A percentile compares a stretch with the other conserved stretches of the same genome.
These are phyloP conservation scores for Xylariomycetidae sp. DNA, from an alignment of 2,329 filamentous ascomycete genomes.

Conservation along the genomic window DNA sequence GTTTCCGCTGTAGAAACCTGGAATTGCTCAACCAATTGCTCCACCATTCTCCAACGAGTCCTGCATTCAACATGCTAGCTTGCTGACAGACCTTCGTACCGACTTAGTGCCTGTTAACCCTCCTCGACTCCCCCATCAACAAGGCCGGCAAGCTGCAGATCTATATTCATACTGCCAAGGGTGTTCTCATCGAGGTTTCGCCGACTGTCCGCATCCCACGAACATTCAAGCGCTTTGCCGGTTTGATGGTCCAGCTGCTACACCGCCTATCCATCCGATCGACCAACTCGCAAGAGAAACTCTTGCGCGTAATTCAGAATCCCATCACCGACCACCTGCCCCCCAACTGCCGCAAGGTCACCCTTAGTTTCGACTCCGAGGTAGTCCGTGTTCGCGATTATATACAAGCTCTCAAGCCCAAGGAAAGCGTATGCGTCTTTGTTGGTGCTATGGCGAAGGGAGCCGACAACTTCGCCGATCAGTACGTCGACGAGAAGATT, in stretches of 20 bases:
- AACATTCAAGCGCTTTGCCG: slow-evolving; percentile 98
- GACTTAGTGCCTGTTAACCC: slow-evolving; percentile 83
- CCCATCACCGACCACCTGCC: slow-evolving; percentile 96
- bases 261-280: slow-evolving; percentile 95
- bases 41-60: slow-evolving; percentile 13
- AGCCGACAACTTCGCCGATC: slow-evolving; percentile 89
- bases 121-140: slow-evolving; percentile 97
- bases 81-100: slow-evolving; percentile 20
- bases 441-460: slow-evolving; percentile 99
- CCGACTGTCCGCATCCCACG: slow-evolving; percentile 96
- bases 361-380: slow-evolving; percentile 86
- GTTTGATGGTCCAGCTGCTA: slow-evolving; percentile 96
- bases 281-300: slow-evolving; percentile 94
- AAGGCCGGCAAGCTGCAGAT: slow-evolving; percentile 97
- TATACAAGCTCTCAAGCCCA: slow-evolving; percentile 68
- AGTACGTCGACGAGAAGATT: slow-evolving; percentile 93
- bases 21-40: too few relatives aligned
- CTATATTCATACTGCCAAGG: slow-evolving; percentile 96
- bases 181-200: slow-evolving; percentile 94
- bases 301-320: slow-evolving; percentile 95
- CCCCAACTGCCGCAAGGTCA: slow-evolving; percentile 96
- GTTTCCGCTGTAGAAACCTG: too few relatives aligned
- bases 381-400: slow-evolving; percentile 88
- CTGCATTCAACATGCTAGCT: slow-evolving; percentile 46
- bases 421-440: slow-evolving; percentile 96